These are phyloP conservation scores for Salvia miltiorrhiza DNA, from an alignment of 257 asterid genomes.

Conservation along the genomic window DNA sequence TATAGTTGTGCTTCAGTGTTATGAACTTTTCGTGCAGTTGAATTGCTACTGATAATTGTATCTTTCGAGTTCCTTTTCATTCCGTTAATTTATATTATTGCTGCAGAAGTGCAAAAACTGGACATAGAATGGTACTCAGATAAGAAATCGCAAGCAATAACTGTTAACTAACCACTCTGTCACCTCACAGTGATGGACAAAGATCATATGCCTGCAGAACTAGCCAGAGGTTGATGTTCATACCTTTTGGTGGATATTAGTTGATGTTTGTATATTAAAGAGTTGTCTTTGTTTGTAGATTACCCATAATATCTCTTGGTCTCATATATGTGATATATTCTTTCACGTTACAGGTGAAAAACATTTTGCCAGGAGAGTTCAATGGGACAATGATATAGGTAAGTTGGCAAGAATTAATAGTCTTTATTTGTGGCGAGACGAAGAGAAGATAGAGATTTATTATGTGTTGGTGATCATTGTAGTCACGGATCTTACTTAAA, in stretches of 20 bases:
- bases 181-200: conserved; percentile 42
- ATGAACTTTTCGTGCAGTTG: not conserved
- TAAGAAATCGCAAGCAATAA: conserved; percentile 20
- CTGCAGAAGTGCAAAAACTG: conserved; percentile 36
- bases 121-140: conserved; percentile 65
- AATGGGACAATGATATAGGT: conserved; percentile 30
- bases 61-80: not conserved
- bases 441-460: no score
- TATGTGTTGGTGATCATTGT: no score
- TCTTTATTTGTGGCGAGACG: not conserved
- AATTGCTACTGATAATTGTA: not conserved
- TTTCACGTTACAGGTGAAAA: conserved; percentile 35
- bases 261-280: not conserved
- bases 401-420: conserved; percentile 1
- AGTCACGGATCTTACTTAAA: no score
- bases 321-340: not conserved
- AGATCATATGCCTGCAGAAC: conserved; percentile 65
- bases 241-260: not conserved
- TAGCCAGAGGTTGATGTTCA: conserved; percentile 42
- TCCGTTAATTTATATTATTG: not conserved
- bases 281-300: not conserved
- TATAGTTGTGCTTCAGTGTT: not conserved
- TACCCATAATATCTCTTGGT: conserved; percentile 1
- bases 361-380: conserved; percentile 18
- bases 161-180: conserved; percentile 40